These are phyloP conservation scores for Immersiella caudata DNA, from an alignment of 495 filamentous ascomycete genomes.

Conservation along the genomic window DNA sequence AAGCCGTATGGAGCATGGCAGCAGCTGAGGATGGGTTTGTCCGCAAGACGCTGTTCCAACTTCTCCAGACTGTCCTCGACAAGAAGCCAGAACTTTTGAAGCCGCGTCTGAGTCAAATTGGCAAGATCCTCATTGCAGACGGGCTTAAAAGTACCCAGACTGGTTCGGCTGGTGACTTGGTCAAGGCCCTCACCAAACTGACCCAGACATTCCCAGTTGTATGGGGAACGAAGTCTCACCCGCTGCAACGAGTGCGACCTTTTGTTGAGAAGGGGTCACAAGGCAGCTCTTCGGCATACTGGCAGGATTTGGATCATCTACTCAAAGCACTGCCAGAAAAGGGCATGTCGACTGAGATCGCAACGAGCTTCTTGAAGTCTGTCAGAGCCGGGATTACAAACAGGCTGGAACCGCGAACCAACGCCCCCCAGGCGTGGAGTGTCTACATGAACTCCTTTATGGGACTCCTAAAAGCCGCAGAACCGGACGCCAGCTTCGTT, in stretches of 20 bases:
- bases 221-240: constrained; percentile 69
- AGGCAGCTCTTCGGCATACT: constrained; percentile 67
- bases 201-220: constrained; percentile 65
- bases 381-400: constrained; percentile 68
- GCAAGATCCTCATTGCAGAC: constrained; percentile 67
- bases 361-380: constrained; percentile 61
- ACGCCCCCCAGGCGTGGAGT: constrained; percentile 68
- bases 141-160: constrained; percentile 68
- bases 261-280: constrained; percentile 88
- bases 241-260: constrained; percentile 62
- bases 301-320: constrained; percentile 65
- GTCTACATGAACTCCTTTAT: constrained; percentile 66
- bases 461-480: constrained; percentile 50
- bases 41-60: constrained; percentile 66
- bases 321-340: constrained; percentile 60
- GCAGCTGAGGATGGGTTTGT: constrained; percentile 69
- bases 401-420: constrained; percentile 72
- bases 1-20: constrained; percentile 77
- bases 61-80: constrained; percentile 63
- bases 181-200: constrained; percentile 62
- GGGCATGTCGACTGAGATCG: constrained; percentile 52
- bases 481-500: constrained; percentile 42
- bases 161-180: constrained; percentile 71
- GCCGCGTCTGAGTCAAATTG: constrained; percentile 60
- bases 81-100: constrained; percentile 55